These are phyloP conservation scores for Diaporthe aspalathi DNA, from an alignment of 2,329 filamentous ascomycete genomes.

Conservation along the genomic window DNA sequence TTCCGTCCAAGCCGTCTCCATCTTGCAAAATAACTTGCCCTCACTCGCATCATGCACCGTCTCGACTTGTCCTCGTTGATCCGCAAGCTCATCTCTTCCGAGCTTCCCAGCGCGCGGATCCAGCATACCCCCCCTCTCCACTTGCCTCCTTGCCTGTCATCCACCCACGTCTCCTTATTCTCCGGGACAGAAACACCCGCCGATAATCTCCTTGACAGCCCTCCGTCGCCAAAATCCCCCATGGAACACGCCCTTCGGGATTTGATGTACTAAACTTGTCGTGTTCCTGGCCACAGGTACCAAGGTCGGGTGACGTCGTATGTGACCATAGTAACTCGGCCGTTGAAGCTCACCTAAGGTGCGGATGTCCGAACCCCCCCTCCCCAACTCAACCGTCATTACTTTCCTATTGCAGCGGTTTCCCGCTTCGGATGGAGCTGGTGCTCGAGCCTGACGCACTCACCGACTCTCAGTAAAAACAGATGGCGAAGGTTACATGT, in stretches of 20 bases:
- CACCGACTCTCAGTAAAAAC: not conserved
- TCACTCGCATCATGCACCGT: constrained; percentile 10
- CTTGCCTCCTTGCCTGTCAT: not conserved
- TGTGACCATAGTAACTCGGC: not conserved
- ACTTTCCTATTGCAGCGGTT: not conserved
- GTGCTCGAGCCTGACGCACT: not conserved
- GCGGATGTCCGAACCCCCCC: constrained; percentile 1
- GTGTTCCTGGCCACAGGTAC: too few relatives aligned
- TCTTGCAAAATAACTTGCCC: not conserved
- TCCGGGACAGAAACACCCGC: not conserved
- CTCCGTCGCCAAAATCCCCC: not conserved
- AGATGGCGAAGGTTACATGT: not conserved
- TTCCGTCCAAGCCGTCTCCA: constrained; percentile 25
- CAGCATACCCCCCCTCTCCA: not conserved
- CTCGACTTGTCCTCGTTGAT: constrained; percentile 13
- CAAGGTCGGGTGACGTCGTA: not conserved
- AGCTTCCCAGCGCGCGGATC: not conserved
- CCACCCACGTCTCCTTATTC: not conserved
- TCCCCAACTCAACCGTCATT: not conserved
- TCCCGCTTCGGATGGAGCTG: not conserved
- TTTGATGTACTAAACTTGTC: not conserved
- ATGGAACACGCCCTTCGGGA: not conserved
- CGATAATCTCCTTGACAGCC: not conserved
- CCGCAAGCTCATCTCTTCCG: constrained; percentile 13
- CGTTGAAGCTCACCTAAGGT: not conserved